These are phyloP conservation scores for Didymella glomerata DNA, from an alignment of 2,329 filamentous ascomycete species.

Conservation along the genomic window DNA sequence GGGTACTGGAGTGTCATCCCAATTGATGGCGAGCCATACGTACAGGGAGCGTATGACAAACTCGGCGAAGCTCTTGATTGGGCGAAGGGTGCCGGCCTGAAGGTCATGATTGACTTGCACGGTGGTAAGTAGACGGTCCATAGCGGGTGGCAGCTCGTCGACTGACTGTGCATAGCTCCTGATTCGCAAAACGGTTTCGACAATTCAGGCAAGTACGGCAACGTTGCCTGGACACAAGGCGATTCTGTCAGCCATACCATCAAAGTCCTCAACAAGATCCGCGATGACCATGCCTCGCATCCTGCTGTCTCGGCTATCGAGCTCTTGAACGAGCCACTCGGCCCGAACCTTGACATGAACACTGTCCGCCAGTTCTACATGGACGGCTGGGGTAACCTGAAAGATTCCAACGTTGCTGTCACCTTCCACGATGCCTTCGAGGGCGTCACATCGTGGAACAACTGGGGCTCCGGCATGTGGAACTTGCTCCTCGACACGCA, in stretches of 20 bases:
- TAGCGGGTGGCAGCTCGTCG: not conserved
- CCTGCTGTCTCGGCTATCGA: slow-evolving; percentile 58
- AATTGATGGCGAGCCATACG: slow-evolving; percentile 64
- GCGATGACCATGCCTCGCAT: slow-evolving; percentile 56
- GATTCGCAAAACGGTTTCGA: slow-evolving; percentile 74
- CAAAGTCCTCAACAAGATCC: slow-evolving; percentile 57
- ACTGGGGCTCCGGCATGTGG: slow-evolving; percentile 56
- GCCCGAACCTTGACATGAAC: slow-evolving; percentile 54
- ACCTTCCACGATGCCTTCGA: slow-evolving; percentile 59
- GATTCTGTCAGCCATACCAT: slow-evolving; percentile 54
- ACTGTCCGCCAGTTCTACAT: slow-evolving; percentile 57
- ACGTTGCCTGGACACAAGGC: slow-evolving; percentile 57
- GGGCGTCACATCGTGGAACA: slow-evolving; percentile 55
- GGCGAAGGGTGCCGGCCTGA: slow-evolving; percentile 66
- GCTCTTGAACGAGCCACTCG: slow-evolving; percentile 59
- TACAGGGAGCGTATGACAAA: slow-evolving; percentile 67
- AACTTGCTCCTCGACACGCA: slow-evolving; percentile 58
- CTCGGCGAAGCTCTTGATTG: slow-evolving; percentile 67
- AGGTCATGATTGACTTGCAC: slow-evolving; percentile 73
- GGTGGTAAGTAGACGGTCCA: slow-evolving; percentile 60
- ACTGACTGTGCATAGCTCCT: slow-evolving; percentile 54
- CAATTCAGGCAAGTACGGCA: slow-evolving; percentile 65
- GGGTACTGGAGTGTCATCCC: slow-evolving; percentile 71
- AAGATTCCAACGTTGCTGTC: slow-evolving; percentile 53
- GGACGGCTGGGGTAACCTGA: slow-evolving; percentile 58